These are phyloP conservation scores for Vitis rupestris DNA, from an alignment of 164 flowering plant genomes.

Conservation along the genomic window DNA sequence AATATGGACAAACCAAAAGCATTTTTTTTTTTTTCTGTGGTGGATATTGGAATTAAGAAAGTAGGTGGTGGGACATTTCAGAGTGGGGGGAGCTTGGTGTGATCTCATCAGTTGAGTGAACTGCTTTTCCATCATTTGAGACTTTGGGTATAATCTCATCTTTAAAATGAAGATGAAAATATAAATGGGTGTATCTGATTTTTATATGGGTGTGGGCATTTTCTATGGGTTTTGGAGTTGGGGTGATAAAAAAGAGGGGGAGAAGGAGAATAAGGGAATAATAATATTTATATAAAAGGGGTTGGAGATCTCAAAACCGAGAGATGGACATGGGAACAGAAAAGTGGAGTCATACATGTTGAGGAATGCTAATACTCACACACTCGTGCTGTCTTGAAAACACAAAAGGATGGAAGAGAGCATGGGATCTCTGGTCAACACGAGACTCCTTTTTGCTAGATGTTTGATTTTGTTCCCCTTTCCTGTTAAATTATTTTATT, in stretches of 20 bases:
- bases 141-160: too few relatives aligned
- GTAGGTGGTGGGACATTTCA: too few relatives aligned
- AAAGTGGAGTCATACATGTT: neutral
- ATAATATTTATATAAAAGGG: too few relatives aligned
- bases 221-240: conserved; percentile 16
- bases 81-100: too few relatives aligned
- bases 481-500: neutral
- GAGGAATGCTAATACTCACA: neutral
- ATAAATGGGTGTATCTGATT: too few relatives aligned
- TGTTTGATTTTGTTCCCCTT: conserved; percentile 4
- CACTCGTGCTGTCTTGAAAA: conserved; percentile 39
- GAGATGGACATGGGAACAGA: conserved; percentile 24
- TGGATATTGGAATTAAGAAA: too few relatives aligned
- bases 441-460: conserved; percentile 2
- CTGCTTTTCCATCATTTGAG: too few relatives aligned
- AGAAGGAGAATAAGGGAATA: too few relatives aligned
- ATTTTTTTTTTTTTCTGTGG: too few relatives aligned
- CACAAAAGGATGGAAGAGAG: conserved; percentile 8
- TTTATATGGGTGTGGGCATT: conserved; percentile 2
- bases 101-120: too few relatives aligned
- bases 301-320: conserved; percentile 16
- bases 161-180: too few relatives aligned
- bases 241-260: conserved; percentile 15
- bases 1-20: too few relatives aligned
- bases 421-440: conserved; percentile 23